Percentiles rank a stretch among this genome's conserved stretches.
Evolutionary conservation across 768 basidiomycete species (phyloP).

Genomic region (Gelatoporia subvermispora): DNA sequence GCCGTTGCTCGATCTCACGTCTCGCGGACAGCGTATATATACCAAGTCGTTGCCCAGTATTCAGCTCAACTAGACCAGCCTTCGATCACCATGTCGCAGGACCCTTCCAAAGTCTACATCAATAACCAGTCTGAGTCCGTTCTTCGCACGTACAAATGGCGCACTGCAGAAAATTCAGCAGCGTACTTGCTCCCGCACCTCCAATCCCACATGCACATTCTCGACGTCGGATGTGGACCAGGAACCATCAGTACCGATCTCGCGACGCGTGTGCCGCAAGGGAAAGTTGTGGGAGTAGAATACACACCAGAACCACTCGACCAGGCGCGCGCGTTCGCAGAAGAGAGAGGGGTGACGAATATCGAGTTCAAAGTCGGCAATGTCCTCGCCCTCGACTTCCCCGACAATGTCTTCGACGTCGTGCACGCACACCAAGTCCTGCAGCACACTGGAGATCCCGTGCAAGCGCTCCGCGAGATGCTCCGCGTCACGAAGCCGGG

Average conservation of each 20-base stretch:
- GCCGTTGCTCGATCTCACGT: too few relatives aligned
- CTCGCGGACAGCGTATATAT: too few relatives aligned
- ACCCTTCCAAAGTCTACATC: conserved; percentile 10
- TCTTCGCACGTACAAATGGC: conserved; percentile 20
- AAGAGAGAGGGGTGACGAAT: conserved; percentile 28
- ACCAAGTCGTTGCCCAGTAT: too few relatives aligned
- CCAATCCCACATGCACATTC: conserved; percentile 34
- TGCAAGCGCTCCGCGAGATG: conserved; percentile 43
- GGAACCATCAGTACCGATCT: conserved; percentile 45
- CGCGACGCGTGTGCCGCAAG: conserved; percentile 34
- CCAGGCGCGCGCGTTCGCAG: conserved; percentile 28
- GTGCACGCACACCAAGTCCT: conserved; percentile 48
- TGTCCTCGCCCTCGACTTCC: conserved; percentile 29
- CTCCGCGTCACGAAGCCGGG: conserved; percentile 39
- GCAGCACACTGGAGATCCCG: conserved; percentile 40
- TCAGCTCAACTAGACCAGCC: too few relatives aligned
- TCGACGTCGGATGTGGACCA: conserved; percentile 51
- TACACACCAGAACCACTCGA: conserved; percentile 27
- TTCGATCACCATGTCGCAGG: too few relatives aligned
- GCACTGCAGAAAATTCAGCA: conserved; percentile 39
- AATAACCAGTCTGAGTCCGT: conserved; percentile 18
- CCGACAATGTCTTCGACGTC: conserved; percentile 42
- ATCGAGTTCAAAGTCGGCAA: conserved; percentile 37
- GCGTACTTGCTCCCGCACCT: conserved; percentile 34
- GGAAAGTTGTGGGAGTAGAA: conserved; percentile 42